Conservation (phyloP, 2,329 filamentous ascomycete species). For the Aspergillus quadricinctus region DNA sequence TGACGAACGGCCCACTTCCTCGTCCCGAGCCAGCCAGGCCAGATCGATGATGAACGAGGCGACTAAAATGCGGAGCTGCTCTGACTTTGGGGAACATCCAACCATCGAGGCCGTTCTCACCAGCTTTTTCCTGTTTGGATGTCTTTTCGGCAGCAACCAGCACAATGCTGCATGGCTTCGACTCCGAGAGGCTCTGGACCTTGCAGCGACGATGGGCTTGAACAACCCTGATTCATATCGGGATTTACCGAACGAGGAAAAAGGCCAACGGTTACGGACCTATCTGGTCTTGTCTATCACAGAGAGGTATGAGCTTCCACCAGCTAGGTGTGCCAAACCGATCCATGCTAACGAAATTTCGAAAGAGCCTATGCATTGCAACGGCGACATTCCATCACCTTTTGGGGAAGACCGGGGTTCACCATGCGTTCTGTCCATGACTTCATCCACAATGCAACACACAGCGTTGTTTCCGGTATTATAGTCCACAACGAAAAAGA, state of each 20-base stretch:
- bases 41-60: conserved; percentile 41
- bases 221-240: conserved; percentile 39
- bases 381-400: conserved; percentile 40
- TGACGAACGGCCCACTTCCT: conserved; percentile 35
- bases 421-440: conserved; percentile 39
- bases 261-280: conserved; percentile 36
- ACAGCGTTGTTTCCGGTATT: conserved; percentile 35
- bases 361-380: conserved; percentile 41
- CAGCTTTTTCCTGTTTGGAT: conserved; percentile 72
- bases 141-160: conserved; percentile 65
- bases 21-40: conserved; percentile 35
- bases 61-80: conserved; percentile 41
- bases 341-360: background rate
- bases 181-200: conserved; percentile 61
- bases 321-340: background rate
- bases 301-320: conserved; percentile 22
- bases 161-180: conserved; percentile 76
- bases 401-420: conserved; percentile 37
- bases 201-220: conserved; percentile 38
- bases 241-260: conserved; percentile 32
- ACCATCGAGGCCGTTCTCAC: conserved; percentile 51
- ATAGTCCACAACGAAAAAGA: conserved; percentile 44
- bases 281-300: conserved; percentile 36
- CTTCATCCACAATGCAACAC: conserved; percentile 34
- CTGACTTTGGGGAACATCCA: conserved; percentile 39